Evolutionary conservation across 345 rosid species (phyloP).

Genomic region (Corchorus capsularis): DNA sequence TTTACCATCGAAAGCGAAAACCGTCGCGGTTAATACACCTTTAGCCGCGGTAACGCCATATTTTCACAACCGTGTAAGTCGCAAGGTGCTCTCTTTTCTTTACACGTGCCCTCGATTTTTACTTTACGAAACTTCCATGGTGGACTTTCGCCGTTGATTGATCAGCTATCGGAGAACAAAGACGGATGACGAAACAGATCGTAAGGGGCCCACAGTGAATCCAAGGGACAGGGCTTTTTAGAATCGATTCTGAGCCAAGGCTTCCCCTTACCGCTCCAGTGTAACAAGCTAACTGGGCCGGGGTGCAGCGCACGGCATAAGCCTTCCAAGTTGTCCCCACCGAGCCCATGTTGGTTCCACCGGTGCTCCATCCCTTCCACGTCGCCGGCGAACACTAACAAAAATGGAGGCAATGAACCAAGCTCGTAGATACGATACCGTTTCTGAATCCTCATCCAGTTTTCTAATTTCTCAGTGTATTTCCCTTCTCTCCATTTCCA

Average conservation of each 20-base stretch:
- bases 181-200: conserved; percentile 59
- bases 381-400: conserved; percentile 80
- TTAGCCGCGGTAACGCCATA: not conserved
- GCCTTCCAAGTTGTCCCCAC: conserved; percentile 82
- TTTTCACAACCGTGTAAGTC: not conserved
- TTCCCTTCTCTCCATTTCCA: conserved; percentile 71
- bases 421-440: conserved; percentile 72
- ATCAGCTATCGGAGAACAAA: conserved; percentile 59
- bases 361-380: conserved; percentile 81
- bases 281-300: conserved; percentile 80
- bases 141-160: conserved; percentile 20
- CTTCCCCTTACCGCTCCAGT: conserved; percentile 95
- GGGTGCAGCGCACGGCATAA: conserved; percentile 72
- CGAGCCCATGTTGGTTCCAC: conserved; percentile 95
- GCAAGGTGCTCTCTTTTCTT: not conserved
- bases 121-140: not conserved
- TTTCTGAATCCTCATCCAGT: conserved; percentile 82
- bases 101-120: not conserved
- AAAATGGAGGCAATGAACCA: conserved; percentile 82
- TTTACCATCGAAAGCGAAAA: no score
- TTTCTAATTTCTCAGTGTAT: conserved; percentile 60
- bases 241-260: conserved; percentile 82
- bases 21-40: not conserved
- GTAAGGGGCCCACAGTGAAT: conserved; percentile 73
- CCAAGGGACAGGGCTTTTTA: conserved; percentile 60